A percentile compares a stretch with the other conserved stretches of the same genome.
Conservation (phyloP, 805 yeast species). For the Tanozyma kutaoensis region DNA sequence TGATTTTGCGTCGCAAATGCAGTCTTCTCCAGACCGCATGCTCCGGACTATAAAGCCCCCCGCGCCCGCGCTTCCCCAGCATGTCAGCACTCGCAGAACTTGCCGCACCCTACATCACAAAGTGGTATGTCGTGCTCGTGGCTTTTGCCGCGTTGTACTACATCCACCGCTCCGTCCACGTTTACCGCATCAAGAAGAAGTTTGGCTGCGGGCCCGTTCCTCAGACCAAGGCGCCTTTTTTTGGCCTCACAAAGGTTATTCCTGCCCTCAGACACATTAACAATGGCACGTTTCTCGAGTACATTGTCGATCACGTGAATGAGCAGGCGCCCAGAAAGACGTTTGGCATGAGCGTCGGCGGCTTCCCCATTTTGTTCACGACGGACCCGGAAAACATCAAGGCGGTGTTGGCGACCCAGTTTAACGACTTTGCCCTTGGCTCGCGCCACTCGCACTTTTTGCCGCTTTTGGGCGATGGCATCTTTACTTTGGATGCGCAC, state of each 20-base stretch:
- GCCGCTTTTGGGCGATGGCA: slow-evolving; percentile 29
- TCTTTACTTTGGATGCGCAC: slow-evolving; percentile 26
- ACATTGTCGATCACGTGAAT: too few species aligned
- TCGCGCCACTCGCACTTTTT: slow-evolving; percentile 21
- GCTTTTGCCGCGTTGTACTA: slow-evolving; percentile 3
- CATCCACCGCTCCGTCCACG: slow-evolving; percentile 3
- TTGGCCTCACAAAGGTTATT: slow-evolving; percentile 4
- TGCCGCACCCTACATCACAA: slow-evolving; percentile 1
- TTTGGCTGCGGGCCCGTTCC: slow-evolving; percentile 4
- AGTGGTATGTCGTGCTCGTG: slow-evolving; percentile 4
- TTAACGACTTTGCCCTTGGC: slow-evolving; percentile 26
- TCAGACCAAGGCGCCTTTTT: slow-evolving; percentile 1
- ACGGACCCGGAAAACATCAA: slow-evolving; percentile 28
- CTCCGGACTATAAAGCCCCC: too few species aligned
- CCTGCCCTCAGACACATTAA: slow-evolving; percentile 2
- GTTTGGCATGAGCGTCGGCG: slow-evolving; percentile 6
- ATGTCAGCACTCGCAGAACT: slow-evolving; percentile 1
- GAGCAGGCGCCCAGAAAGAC: background rate
- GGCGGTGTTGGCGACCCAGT: slow-evolving; percentile 29
- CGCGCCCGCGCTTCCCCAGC: too few species aligned
- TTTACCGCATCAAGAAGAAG: slow-evolving; percentile 3
- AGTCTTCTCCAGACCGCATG: too few species aligned
- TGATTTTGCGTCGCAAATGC: too few species aligned
- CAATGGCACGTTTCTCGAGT: slow-evolving; percentile 5
- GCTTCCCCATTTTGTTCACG: slow-evolving; percentile 11